phyloP scores from a whole-genome alignment of 2,329 filamentous ascomycete genomes.

The Pseudocercospora fijiensis region DNA sequence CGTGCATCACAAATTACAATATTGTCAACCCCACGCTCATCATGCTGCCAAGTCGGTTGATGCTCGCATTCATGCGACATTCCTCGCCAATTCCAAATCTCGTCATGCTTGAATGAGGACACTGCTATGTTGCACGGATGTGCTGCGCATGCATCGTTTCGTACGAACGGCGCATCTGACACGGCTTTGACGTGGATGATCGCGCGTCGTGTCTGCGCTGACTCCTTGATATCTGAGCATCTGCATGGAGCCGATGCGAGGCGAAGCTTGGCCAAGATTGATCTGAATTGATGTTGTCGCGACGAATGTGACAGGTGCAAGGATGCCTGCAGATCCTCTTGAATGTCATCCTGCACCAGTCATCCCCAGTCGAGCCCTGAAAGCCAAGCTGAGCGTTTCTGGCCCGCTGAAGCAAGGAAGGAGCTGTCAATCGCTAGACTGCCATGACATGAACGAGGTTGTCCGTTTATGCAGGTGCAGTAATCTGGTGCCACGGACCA shows the following conservation, averaged over 20 bases:
- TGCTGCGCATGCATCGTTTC: conserved; percentile 1
- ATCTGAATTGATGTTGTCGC: neutral
- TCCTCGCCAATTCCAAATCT: conserved; percentile 1
- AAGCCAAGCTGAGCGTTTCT: neutral
- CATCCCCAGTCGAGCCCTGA: neutral
- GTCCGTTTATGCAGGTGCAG: neutral
- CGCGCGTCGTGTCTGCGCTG: neutral
- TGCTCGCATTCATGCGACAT: neutral
- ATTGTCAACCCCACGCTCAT: conserved; percentile 7
- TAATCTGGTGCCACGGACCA: neutral
- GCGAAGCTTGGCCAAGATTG: neutral
- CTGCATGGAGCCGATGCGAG: conserved; percentile 7
- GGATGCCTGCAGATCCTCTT: neutral
- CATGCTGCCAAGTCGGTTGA: neutral
- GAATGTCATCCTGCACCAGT: neutral
- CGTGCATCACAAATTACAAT: conserved; percentile 5
- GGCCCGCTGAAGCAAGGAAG: neutral
- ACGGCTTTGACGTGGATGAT: neutral
- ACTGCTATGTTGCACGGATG: neutral
- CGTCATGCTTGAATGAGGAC: neutral
- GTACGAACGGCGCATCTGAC: neutral
- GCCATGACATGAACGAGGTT: neutral
- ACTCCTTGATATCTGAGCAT: neutral
- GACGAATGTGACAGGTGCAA: neutral
- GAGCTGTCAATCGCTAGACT: neutral